A percentile compares a stretch with the other conserved stretches of the same genome.
Evolutionary conservation across 2,329 filamentous ascomycete genomes (phyloP).

Genomic region (Nemania sp.): DNA sequence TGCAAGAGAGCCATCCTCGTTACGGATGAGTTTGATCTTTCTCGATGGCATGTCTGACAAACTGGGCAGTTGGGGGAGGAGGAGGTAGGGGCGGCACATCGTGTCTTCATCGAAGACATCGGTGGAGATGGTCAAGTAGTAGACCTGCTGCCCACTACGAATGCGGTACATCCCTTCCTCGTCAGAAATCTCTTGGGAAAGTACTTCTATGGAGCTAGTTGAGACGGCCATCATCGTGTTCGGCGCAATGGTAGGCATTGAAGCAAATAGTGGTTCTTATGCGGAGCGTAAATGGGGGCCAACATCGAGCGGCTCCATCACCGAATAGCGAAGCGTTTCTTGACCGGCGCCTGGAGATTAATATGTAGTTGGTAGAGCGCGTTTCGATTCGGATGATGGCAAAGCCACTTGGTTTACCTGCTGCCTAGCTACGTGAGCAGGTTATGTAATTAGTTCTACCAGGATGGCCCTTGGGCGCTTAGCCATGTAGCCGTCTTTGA

Average conservation of each 20-base stretch:
- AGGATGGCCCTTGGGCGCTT: constrained; percentile 1
- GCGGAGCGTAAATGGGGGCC: constrained; percentile 3
- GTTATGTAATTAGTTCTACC: constrained; percentile 1
- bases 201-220: constrained; percentile 15
- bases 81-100: constrained; percentile 39
- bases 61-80: constrained; percentile 35
- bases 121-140: constrained; percentile 33
- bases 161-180: constrained; percentile 31
- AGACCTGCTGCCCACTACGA: constrained; percentile 24
- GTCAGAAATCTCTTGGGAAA: constrained; percentile 20
- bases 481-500: constrained; percentile 2
- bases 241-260: constrained; percentile 15
- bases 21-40: constrained; percentile 29
- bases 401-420: constrained; percentile 4
- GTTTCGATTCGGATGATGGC: constrained; percentile 1
- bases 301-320: constrained; percentile 11
- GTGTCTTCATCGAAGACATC: constrained; percentile 37
- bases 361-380: background rate
- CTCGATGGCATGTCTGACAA: constrained; percentile 35
- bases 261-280: constrained; percentile 13
- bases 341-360: background rate
- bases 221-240: constrained; percentile 4
- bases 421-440: constrained; percentile 3
- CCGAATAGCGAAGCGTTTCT: constrained; percentile 11
- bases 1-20: constrained; percentile 23